Percentiles rank a stretch among this genome's conserved stretches.
Evolutionary conservation across 2,329 filamentous ascomycete species (phyloP).

Genomic region (Penicillium sp.): DNA sequence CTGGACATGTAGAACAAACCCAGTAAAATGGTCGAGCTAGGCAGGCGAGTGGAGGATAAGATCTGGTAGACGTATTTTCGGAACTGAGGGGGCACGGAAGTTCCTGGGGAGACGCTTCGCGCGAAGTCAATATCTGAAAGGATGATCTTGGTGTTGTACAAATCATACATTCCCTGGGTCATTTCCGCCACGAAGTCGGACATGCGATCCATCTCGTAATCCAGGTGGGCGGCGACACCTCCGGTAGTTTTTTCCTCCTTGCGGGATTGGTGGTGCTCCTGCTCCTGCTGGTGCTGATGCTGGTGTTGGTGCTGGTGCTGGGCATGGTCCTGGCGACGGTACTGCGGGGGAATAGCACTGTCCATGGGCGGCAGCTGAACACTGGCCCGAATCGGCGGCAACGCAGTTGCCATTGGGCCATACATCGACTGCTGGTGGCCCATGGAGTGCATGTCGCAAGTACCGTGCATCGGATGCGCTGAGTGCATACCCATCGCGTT

Average conservation of each 20-base stretch:
- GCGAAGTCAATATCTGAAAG: slow-evolving; percentile 65
- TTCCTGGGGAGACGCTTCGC: slow-evolving; percentile 65
- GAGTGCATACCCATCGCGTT: slow-evolving; percentile 40
- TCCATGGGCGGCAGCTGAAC: slow-evolving; percentile 48
- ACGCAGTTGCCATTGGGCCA: slow-evolving; percentile 37
- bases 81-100: slow-evolving; percentile 71
- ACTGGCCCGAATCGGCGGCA: slow-evolving; percentile 48
- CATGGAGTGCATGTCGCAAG: slow-evolving; percentile 40
- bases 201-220: slow-evolving; percentile 97
- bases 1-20: slow-evolving; percentile 88
- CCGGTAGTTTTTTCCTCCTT: slow-evolving; percentile 73
- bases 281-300: slow-evolving; percentile 29
- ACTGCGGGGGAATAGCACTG: slow-evolving; percentile 46
- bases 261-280: slow-evolving; percentile 38
- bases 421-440: slow-evolving; percentile 44
- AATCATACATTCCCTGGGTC: slow-evolving; percentile 72
- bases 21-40: slow-evolving; percentile 86
- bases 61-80: slow-evolving; percentile 92
- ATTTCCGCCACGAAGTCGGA: slow-evolving; percentile 92
- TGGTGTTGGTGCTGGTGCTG: slow-evolving; percentile 27
- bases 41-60: slow-evolving; percentile 83
- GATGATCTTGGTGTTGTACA: slow-evolving; percentile 59
- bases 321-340: slow-evolving; percentile 45
- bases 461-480: slow-evolving; percentile 35
- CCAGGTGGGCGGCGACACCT: slow-evolving; percentile 89